A percentile compares a stretch with the other conserved stretches of the same genome.
These are phyloP conservation scores for Xylariales sp. DNA, from an alignment of 2,329 filamentous ascomycete species.

Conservation along the genomic window DNA sequence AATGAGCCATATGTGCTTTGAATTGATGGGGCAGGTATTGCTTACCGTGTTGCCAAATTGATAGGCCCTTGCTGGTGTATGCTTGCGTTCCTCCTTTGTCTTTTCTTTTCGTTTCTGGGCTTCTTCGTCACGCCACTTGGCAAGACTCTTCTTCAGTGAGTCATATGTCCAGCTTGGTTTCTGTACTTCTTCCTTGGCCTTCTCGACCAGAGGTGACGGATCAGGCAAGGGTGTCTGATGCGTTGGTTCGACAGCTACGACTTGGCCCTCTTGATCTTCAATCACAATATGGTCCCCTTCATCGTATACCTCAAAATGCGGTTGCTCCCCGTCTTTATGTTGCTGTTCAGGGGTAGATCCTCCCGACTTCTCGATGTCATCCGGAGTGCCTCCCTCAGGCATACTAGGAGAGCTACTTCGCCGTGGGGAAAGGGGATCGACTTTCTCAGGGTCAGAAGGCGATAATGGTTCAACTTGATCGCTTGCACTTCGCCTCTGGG, in stretches of 20 bases:
- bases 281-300: constrained; percentile 84
- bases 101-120: constrained; percentile 71
- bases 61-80: constrained; percentile 83
- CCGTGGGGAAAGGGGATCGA: constrained; percentile 31
- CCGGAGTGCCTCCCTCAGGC: constrained; percentile 37
- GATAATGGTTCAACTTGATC: constrained; percentile 51
- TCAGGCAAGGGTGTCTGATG: constrained; percentile 38
- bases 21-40: background rate
- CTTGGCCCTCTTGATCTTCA: constrained; percentile 89
- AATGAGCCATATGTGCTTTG: background rate
- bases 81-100: constrained; percentile 64
- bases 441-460: constrained; percentile 42
- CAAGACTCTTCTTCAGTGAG: constrained; percentile 62
- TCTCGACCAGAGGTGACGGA: constrained; percentile 46
- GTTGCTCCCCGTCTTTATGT: constrained; percentile 35
- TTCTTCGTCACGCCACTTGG: constrained; percentile 68
- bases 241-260: constrained; percentile 71
- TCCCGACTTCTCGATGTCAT: constrained; percentile 44
- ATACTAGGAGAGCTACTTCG: constrained; percentile 45
- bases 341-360: constrained; percentile 43
- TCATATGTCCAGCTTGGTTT: constrained; percentile 58
- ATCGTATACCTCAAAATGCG: constrained; percentile 75
- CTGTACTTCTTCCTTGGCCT: constrained; percentile 51
- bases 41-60: constrained; percentile 83
- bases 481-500: constrained; percentile 59